phyloP scores from a whole-genome alignment of 176 grass and related monocot genomes.

The Avena insularis region DNA sequence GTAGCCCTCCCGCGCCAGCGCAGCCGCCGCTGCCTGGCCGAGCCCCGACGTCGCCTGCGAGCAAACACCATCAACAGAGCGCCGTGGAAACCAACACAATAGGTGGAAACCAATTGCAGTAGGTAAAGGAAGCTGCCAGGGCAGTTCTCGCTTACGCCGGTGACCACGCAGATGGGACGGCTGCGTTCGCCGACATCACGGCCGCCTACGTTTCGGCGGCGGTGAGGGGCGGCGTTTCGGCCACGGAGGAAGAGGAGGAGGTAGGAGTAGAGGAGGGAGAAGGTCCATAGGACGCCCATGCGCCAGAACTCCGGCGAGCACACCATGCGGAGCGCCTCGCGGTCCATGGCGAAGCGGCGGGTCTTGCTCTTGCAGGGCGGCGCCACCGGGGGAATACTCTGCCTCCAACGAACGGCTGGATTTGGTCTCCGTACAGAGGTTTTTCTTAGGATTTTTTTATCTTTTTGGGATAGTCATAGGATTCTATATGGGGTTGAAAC shows the following conservation, averaged over 20 bases:
- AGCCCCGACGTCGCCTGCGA: slow-evolving; percentile 77
- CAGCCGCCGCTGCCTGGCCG: slow-evolving; percentile 60
- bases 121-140: neutral
- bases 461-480: too few species aligned
- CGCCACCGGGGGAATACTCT: neutral
- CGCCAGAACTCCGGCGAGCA: slow-evolving; percentile 76
- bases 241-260: slow-evolving; percentile 52
- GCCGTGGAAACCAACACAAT: neutral
- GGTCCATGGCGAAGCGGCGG: slow-evolving; percentile 42
- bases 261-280: slow-evolving; percentile 72
- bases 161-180: slow-evolving; percentile 72
- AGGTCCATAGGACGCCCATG: slow-evolving; percentile 73
- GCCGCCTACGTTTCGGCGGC: neutral
- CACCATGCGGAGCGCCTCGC: slow-evolving; percentile 59
- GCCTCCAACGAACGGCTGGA: slow-evolving; percentile 3
- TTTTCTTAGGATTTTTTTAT: too few species aligned
- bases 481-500: too few species aligned
- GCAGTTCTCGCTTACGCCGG: slow-evolving; percentile 51
- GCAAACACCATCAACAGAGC: neutral
- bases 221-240: neutral
- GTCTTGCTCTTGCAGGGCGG: neutral
- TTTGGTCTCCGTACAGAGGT: neutral
- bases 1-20: slow-evolving; percentile 76
- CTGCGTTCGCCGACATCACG: neutral
- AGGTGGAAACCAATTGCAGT: neutral